Percentiles rank a stretch among this genome's conserved stretches.
phyloP scores from a whole-genome alignment of 805 yeast genomes.

The Metschnikowia santaceciliae region DNA sequence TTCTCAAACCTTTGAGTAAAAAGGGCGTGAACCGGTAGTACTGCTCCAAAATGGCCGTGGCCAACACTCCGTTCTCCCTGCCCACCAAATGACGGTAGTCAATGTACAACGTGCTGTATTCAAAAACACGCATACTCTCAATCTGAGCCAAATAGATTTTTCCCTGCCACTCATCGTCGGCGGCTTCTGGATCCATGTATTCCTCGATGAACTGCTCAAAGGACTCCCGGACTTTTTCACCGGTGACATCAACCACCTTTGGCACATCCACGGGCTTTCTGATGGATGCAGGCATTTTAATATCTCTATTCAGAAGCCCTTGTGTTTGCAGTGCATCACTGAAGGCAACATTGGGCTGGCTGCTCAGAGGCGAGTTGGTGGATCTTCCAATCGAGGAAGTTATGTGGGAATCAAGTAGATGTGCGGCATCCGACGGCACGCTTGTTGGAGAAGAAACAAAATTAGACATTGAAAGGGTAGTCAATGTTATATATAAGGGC shows the following conservation, averaged over 20 bases:
- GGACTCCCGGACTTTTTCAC: slow-evolving; percentile 88
- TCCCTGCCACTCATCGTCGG: slow-evolving; percentile 43
- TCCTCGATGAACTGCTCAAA: slow-evolving; percentile 81
- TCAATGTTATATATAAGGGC: not conserved
- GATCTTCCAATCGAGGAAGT: slow-evolving; percentile 41
- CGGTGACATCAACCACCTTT: slow-evolving; percentile 85
- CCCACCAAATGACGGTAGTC: slow-evolving; percentile 76
- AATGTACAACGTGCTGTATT: slow-evolving; percentile 72
- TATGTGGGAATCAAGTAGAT: slow-evolving; percentile 37
- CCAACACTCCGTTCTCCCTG: slow-evolving; percentile 81
- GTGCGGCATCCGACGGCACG: slow-evolving; percentile 43
- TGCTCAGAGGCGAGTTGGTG: slow-evolving; percentile 28
- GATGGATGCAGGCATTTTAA: slow-evolving; percentile 32
- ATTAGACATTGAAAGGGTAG: slow-evolving; percentile 29
- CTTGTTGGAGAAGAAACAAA: slow-evolving; percentile 43
- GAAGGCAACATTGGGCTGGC: slow-evolving; percentile 19
- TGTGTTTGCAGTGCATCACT: slow-evolving; percentile 26
- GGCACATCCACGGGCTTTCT: slow-evolving; percentile 46
- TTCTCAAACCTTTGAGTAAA: slow-evolving; percentile 67
- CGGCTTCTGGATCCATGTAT: slow-evolving; percentile 43
- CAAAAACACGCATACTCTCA: slow-evolving; percentile 72
- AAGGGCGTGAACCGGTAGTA: slow-evolving; percentile 91
- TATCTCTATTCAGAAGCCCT: slow-evolving; percentile 50
- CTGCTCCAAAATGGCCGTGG: slow-evolving; percentile 85
- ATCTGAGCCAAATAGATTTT: slow-evolving; percentile 73